Conservation (phyloP, 805 yeast genomes). For the Yarrowia sp. region DNA sequence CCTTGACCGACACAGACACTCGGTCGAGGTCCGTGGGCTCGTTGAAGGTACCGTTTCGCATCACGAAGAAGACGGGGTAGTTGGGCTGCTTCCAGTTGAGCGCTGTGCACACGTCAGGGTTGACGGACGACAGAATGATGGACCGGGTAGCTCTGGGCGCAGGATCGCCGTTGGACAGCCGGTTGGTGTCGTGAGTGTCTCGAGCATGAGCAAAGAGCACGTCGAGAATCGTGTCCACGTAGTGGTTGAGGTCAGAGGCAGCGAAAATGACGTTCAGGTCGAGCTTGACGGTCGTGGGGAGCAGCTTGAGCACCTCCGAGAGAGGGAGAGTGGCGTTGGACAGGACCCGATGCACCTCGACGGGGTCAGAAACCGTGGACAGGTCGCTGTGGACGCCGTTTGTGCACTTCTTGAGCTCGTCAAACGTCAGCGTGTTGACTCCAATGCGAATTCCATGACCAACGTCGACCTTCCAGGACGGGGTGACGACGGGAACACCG, state of each 20-base stretch:
- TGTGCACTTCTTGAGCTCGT: constrained; percentile 14
- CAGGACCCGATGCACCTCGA: constrained; percentile 46
- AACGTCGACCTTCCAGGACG: constrained; percentile 30
- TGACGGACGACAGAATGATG: constrained; percentile 78
- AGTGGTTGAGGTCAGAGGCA: constrained; percentile 58
- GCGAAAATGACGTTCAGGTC: constrained; percentile 32
- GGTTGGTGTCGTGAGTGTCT: constrained; percentile 34
- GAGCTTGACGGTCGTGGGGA: constrained; percentile 57
- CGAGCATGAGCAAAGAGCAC: constrained; percentile 76
- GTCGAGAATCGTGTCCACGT: constrained; percentile 69
- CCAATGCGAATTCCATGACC: constrained; percentile 51
- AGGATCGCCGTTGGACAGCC: constrained; percentile 26
- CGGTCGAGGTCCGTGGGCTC: constrained; percentile 36
- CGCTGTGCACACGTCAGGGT: constrained; percentile 87
- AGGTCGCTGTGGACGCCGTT: not conserved
- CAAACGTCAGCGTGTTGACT: constrained; percentile 35
- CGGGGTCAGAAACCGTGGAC: constrained; percentile 34
- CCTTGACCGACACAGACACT: constrained; percentile 61
- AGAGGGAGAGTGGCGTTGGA: constrained; percentile 57
- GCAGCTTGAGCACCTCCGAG: constrained; percentile 51
- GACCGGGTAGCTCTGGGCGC: constrained; percentile 48
- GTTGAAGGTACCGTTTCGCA: constrained; percentile 48
- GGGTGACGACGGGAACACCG: constrained; percentile 70
- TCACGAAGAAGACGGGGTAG: constrained; percentile 85
- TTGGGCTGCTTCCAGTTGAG: constrained; percentile 98